Evolutionary conservation across 768 basidiomycete genomes (phyloP), one percentile per base, ranked within the genome.

Genomic region (Tulasnella sp.): DNA sequence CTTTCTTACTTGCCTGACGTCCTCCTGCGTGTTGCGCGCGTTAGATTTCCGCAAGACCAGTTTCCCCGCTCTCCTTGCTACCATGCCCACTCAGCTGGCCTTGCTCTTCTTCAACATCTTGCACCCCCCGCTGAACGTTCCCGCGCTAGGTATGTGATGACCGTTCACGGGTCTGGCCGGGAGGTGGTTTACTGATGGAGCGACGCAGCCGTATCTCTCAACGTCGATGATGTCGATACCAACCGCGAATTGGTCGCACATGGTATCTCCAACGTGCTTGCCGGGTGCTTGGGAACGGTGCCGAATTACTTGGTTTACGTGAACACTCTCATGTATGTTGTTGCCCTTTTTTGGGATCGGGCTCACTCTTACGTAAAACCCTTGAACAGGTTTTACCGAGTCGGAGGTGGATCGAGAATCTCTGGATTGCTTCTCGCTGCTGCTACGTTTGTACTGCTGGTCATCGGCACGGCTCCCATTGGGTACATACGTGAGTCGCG

Each of bases 71-170:
- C 85, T 99, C 39, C 91, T 91, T 89, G 84, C 87, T 0, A 96
- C 94, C 0, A 84, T 99, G 80, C 96, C 97, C 3, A 99, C 96
- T 0, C 97, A 99, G 81, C 89, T 98, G 77, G 97, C 97, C 4
- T 82, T 99, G 89, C 78, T 94, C 42, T 94, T 94, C 81, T 94
- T 94, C 84, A 94, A 93, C 79, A 87, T 94, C 72, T 81, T 96
- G 64, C 93, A 95, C 81, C 91, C 94, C 52, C 93, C 93, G 71
- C 82, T 95, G 69, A 95, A 97, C 79, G 93, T 97, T 11, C 96
- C 96, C 8, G 93, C 95, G 8, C 85, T 98, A 15, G 91, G 94
- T 89, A 81, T 76, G 88, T 49, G 73, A 67, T 22, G 42, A 2
- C 9, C 37, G 42, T 34, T 6, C 40, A 19, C 9, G 1, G n/a